phyloP scores from a whole-genome alignment of 345 rosid species.

The Eucalyptus viminalis region DNA sequence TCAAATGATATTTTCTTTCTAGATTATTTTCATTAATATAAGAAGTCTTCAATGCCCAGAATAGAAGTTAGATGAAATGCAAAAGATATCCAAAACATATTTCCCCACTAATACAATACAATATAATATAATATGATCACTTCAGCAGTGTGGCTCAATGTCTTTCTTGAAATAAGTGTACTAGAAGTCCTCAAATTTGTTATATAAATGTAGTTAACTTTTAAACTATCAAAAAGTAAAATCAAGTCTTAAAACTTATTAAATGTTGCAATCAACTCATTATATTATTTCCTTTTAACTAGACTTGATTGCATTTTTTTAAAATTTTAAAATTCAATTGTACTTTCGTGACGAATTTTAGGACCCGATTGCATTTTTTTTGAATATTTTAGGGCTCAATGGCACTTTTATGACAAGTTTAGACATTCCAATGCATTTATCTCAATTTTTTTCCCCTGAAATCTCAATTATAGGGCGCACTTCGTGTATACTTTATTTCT shows the following conservation, averaged over 20 bases:
- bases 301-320: accelerated
- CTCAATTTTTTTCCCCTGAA: neutral
- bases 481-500: neutral
- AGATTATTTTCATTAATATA: too few species aligned
- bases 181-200: too few species aligned
- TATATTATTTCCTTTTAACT: neutral
- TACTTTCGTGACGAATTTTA: accelerated
- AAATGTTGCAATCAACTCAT: neutral
- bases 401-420: accelerated
- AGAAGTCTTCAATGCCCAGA: too few species aligned
- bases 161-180: neutral
- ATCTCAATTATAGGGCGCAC: neutral
- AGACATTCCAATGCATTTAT: accelerated
- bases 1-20: too few species aligned
- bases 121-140: neutral
- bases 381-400: accelerated
- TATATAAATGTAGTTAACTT: accelerated
- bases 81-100: accelerated
- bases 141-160: accelerated
- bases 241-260: accelerated
- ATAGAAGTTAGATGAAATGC: too few species aligned
- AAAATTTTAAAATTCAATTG: accelerated
- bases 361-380: accelerated
- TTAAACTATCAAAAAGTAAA: too few species aligned
- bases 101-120: too few species aligned